Conservation (phyloP, 139 green algal genomes). For the Zygnema cylindricum region DNA sequence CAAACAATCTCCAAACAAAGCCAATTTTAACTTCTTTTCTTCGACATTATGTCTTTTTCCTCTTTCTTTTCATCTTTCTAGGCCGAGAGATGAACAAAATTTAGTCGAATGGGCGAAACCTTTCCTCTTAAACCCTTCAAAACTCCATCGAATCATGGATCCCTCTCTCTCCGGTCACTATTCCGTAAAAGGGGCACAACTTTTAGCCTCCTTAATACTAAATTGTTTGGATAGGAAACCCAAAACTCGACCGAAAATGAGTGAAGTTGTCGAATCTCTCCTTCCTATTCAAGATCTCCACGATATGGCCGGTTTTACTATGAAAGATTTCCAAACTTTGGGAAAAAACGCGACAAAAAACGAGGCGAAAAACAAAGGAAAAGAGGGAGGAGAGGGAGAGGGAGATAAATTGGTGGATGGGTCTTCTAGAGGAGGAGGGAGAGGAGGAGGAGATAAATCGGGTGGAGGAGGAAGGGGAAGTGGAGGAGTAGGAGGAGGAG, state of each 20-base stretch:
- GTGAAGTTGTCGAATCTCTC: conserved; percentile 42
- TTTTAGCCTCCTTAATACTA: conserved; percentile 15
- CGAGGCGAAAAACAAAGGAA: too few relatives aligned
- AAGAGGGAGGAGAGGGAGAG: too few relatives aligned
- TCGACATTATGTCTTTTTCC: neutral
- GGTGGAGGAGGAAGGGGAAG: too few relatives aligned
- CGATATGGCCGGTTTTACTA: conserved; percentile 36
- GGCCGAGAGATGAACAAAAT: conserved; percentile 33
- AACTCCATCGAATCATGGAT: conserved; percentile 45
- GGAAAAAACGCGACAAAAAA: neutral
- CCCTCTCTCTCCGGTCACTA: conserved; percentile 18
- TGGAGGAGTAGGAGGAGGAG: too few relatives aligned
- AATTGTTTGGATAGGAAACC: conserved; percentile 39
- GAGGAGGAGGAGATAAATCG: too few relatives aligned
- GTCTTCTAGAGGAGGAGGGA: too few relatives aligned
- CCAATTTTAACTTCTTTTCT: conserved; percentile 11
- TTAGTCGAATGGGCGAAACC: conserved; percentile 40
- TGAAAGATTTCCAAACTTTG: conserved; percentile 11
- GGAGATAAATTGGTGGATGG: too few relatives aligned
- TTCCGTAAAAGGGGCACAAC: conserved; percentile 25
- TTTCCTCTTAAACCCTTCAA: conserved; percentile 4
- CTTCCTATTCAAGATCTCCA: conserved; percentile 35
- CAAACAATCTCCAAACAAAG: too few relatives aligned
- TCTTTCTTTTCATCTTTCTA: neutral
- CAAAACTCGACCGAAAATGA: conserved; percentile 49